Conservation (phyloP, 78 protist species). For the Mastigamoeba balamuthi region DNA sequence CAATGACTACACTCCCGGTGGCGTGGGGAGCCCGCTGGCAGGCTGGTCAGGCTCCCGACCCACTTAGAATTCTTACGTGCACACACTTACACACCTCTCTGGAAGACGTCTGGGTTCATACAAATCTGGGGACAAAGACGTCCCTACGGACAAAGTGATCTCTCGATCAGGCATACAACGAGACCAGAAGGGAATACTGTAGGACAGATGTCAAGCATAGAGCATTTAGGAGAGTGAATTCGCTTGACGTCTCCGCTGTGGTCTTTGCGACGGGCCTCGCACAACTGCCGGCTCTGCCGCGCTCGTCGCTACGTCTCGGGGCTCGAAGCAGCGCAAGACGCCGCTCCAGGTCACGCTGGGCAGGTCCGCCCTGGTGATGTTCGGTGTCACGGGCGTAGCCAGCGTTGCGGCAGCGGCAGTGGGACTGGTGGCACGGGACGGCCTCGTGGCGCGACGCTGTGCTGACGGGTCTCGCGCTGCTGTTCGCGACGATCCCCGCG, state of each 20-base stretch:
- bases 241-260: not conserved
- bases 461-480: not conserved
- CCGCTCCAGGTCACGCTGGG: not conserved
- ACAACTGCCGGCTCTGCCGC: not conserved
- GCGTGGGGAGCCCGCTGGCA: too few species aligned
- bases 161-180: too few species aligned
- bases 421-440: not conserved
- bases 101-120: too few species aligned
- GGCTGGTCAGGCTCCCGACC: too few species aligned
- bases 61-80: too few species aligned
- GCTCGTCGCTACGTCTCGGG: not conserved
- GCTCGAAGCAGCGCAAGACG: not conserved
- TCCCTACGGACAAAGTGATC: too few species aligned
- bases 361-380: not conserved
- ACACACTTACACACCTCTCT: too few species aligned
- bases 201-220: too few species aligned
- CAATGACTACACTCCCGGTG: too few species aligned
- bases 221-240: too few species aligned
- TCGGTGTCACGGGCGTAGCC: not conserved
- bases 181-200: too few species aligned
- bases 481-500: not conserved
- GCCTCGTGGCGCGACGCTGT: not conserved
- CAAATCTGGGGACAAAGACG: too few species aligned
- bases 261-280: not conserved
- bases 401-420: not conserved